Evolutionary conservation across 2,329 filamentous ascomycete genomes (phyloP).

Genomic region (Cytospora piceae): DNA sequence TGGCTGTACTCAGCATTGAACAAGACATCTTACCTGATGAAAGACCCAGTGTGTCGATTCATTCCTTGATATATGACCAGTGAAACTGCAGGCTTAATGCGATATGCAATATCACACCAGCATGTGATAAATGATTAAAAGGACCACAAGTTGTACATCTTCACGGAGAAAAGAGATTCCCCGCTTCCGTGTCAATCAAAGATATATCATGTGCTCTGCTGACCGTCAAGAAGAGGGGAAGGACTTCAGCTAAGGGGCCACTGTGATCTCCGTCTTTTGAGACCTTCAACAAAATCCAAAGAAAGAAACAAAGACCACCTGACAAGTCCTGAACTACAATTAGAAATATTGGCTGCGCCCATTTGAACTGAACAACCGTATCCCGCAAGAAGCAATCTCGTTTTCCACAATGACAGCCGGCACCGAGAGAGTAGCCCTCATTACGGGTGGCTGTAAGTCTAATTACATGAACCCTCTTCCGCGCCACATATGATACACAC

Average conservation of each 20-base stretch:
- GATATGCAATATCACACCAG: too few species aligned
- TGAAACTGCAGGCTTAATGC: too few species aligned
- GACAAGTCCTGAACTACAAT: neutral
- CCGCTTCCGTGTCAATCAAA: slow-evolving; percentile 9
- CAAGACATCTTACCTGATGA: neutral
- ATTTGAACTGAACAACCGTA: neutral
- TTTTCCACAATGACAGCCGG: neutral
- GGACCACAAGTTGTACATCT: too few species aligned
- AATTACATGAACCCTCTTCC: neutral
- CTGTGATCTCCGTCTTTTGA: neutral
- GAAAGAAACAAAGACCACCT: neutral
- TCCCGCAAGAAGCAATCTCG: neutral
- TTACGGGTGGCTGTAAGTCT: slow-evolving; percentile 22
- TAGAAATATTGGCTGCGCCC: too few species aligned
- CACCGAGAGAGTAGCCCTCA: slow-evolving; percentile 11
- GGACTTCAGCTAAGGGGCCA: neutral
- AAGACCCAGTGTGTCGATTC: too few species aligned
- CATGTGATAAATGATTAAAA: neutral
- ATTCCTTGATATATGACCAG: too few species aligned
- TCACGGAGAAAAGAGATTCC: slow-evolving; percentile 9
- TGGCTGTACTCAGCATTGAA: neutral
- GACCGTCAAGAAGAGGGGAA: slow-evolving; percentile 11
- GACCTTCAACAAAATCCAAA: too few species aligned
- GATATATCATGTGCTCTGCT: neutral
- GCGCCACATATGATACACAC: too few species aligned